Conservation (phyloP, 768 basidiomycete genomes). For the Amanita fuliginea region DNA sequence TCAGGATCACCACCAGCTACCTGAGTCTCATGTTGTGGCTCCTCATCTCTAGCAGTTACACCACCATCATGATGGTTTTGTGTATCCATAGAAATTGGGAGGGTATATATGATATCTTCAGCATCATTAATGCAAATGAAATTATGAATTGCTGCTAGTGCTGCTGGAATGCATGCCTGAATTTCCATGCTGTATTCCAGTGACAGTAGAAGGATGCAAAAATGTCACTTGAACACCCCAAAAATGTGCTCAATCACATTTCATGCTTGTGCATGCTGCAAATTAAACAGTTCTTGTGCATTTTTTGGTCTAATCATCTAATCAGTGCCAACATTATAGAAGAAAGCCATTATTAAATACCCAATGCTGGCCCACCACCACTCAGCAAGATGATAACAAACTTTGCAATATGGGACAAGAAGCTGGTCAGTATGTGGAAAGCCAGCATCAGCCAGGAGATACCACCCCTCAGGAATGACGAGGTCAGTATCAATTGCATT, state of each 20-base stretch:
- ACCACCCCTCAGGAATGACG: conserved; percentile 16
- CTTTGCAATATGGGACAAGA: conserved; percentile 24
- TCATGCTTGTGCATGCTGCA: conserved; percentile 12
- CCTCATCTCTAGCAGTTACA: not conserved
- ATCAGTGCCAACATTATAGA: not conserved
- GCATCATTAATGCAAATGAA: conserved; percentile 16
- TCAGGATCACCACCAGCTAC: not conserved
- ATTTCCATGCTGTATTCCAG: conserved; percentile 7
- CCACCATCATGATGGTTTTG: not conserved
- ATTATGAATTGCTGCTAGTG: conserved; percentile 16
- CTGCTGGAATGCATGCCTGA: conserved; percentile 14
- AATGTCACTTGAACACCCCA: conserved; percentile 9
- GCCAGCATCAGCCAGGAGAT: conserved; percentile 26
- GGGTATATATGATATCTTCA: not conserved
- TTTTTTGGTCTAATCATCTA: conserved; percentile 11
- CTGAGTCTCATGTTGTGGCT: not conserved
- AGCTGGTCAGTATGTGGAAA: conserved; percentile 19
- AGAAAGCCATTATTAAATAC: conserved; percentile 5
- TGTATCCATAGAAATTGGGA: not conserved
- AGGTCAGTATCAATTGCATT: conserved; percentile 17
- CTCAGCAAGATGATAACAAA: conserved; percentile 26
- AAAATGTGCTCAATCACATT: conserved; percentile 11
- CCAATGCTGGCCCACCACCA: conserved; percentile 16
- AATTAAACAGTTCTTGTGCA: conserved; percentile 16
- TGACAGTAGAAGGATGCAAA: conserved; percentile 8